phyloP scores from a whole-genome alignment of 345 rosid species.

The Salix purpurea region DNA sequence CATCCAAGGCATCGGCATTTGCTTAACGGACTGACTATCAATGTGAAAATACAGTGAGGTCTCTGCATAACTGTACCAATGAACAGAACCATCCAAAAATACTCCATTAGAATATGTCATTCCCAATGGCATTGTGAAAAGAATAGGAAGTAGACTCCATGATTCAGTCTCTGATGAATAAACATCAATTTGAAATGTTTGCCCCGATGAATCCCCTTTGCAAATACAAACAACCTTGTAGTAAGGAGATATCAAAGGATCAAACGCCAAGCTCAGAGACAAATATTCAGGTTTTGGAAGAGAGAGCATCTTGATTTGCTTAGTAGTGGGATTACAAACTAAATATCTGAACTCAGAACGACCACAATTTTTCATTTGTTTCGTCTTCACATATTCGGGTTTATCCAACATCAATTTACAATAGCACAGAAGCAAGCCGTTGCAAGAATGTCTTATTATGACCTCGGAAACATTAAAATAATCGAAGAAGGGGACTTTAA shows the following conservation, averaged over 20 bases:
- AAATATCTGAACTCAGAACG: neutral
- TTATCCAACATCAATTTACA: neutral
- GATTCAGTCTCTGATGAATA: neutral
- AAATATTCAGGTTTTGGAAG: neutral
- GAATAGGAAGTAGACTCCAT: neutral
- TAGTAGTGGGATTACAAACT: neutral
- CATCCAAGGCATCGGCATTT: neutral
- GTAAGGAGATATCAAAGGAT: neutral
- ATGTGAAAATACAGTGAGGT: neutral
- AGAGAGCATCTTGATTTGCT: neutral
- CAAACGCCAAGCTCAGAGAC: neutral
- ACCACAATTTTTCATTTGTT: neutral
- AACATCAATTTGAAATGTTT: neutral
- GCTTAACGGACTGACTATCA: neutral
- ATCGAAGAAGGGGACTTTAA: conserved; percentile 7
- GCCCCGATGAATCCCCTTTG: too few species aligned
- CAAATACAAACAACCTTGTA: too few species aligned
- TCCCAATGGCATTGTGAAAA: neutral
- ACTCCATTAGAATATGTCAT: neutral
- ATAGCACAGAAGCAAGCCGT: neutral
- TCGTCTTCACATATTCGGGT: too few species aligned
- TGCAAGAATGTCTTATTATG: conserved; percentile 6
- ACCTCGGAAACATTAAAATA: conserved; percentile 7
- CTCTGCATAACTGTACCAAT: neutral
- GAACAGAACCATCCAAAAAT: neutral